phyloP scores from a whole-genome alignment of 1,284 basidiomycete genomes.

The Phenoliferia sp. region DNA sequence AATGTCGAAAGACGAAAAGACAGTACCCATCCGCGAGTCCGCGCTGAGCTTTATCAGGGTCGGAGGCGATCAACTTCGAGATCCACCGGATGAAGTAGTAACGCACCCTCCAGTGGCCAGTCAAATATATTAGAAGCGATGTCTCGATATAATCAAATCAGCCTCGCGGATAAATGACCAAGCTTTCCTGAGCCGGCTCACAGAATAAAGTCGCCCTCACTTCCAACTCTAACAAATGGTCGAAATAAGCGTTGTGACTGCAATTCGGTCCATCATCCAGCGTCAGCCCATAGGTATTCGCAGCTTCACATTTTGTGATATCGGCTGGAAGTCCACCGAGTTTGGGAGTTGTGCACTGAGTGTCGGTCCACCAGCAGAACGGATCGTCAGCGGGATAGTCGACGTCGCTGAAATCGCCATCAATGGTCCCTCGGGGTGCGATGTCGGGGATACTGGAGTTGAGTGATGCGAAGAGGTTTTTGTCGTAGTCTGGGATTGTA shows the following conservation, averaged over 20 bases:
- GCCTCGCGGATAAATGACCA: no score
- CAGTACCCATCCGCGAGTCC: no score
- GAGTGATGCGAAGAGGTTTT: no score
- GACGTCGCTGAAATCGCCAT: slow-evolving; percentile 12
- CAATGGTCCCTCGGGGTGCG: slow-evolving; percentile 23
- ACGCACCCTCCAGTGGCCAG: slow-evolving; percentile 52
- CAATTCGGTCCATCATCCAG: slow-evolving; percentile 23
- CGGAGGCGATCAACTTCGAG: no score
- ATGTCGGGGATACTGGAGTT: slow-evolving; percentile 32
- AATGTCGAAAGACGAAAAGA: no score
- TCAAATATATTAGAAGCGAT: slow-evolving; percentile 50
- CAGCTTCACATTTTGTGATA: slow-evolving; percentile 46
- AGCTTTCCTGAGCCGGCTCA: no score
- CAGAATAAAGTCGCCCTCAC: slow-evolving; percentile 49
- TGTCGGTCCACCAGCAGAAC: slow-evolving; percentile 42
- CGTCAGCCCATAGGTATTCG: slow-evolving; percentile 46
- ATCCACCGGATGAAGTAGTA: no score
- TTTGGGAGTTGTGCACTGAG: slow-evolving; percentile 34
- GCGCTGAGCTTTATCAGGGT: no score
- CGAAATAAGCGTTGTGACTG: slow-evolving; percentile 48
- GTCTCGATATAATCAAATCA: not conserved
- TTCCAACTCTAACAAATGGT: slow-evolving; percentile 47
- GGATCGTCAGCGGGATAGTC: slow-evolving; percentile 1
- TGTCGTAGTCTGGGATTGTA: no score
- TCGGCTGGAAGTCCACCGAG: slow-evolving; percentile 39